These are phyloP conservation scores for Corylus americana DNA, from an alignment of 306 rosid genomes.

Conservation along the genomic window DNA sequence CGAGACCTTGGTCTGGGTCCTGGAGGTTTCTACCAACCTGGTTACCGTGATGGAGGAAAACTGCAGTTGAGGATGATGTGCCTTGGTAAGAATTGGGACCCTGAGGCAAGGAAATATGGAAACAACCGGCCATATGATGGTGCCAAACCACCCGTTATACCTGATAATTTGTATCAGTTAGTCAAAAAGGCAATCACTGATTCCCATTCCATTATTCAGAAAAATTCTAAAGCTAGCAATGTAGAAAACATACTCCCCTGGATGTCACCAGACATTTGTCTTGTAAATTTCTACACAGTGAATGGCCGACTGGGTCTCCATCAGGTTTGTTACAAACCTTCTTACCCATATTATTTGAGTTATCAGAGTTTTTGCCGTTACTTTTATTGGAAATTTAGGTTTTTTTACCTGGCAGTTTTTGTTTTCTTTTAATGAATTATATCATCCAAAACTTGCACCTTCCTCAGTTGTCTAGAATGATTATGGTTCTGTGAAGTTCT, in stretches of 20 bases:
- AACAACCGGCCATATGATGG: conserved; percentile 51
- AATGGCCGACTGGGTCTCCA: conserved; percentile 78
- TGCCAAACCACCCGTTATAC: conserved; percentile 54
- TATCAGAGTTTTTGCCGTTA: background rate
- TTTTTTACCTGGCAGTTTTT: background rate
- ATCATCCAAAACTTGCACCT: background rate
- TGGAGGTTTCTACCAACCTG: conserved; percentile 91
- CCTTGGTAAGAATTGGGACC: conserved; percentile 87
- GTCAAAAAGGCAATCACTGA: conserved; percentile 47
- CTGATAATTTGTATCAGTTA: conserved; percentile 38
- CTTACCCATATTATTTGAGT: background rate
- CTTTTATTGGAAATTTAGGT: background rate
- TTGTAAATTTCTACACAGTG: conserved; percentile 64
- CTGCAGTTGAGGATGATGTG: conserved; percentile 85
- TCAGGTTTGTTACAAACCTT: conserved; percentile 45
- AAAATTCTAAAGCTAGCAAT: conserved; percentile 20
- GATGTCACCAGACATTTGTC: conserved; percentile 60
- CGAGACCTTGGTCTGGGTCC: conserved; percentile 50
- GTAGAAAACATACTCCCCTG: conserved; percentile 34
- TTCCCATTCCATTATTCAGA: conserved; percentile 28
- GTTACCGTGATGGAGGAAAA: conserved; percentile 52
- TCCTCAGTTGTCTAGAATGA: background rate
- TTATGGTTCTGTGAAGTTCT: background rate
- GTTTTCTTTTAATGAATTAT: background rate
- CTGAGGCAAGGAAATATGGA: conserved; percentile 47